Percentiles rank a stretch among this genome's conserved stretches.
Conservation (phyloP, 495 filamentous ascomycete genomes). For the Bacidia rubella region DNA sequence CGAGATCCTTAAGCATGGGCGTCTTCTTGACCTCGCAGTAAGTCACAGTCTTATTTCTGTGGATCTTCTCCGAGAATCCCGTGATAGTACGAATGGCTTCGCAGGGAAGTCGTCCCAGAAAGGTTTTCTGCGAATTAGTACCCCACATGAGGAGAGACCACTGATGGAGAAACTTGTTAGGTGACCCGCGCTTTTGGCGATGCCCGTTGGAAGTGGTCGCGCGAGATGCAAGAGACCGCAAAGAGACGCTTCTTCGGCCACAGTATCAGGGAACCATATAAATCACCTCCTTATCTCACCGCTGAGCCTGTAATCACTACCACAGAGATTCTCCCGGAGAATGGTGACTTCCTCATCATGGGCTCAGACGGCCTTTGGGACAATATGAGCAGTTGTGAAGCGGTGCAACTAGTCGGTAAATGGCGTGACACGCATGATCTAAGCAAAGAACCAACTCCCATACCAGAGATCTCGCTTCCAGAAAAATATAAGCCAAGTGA, state of each 20-base stretch:
- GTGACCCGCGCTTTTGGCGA: slow-evolving; percentile 53
- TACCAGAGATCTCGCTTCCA: not conserved
- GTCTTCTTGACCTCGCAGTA: slow-evolving; percentile 42
- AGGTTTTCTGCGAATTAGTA: too few relatives aligned
- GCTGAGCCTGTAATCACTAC: slow-evolving; percentile 50
- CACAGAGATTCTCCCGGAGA: slow-evolving; percentile 32
- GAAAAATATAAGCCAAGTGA: not conserved
- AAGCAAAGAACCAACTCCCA: not conserved
- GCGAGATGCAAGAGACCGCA: slow-evolving; percentile 30
- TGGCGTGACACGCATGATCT: slow-evolving; percentile 34
- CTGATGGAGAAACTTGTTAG: too few relatives aligned
- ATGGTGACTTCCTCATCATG: slow-evolving; percentile 46
- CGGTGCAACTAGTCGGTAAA: slow-evolving; percentile 40
- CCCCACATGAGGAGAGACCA: too few relatives aligned
- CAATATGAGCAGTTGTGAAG: slow-evolving; percentile 41
- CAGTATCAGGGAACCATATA: slow-evolving; percentile 26
- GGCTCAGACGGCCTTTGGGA: slow-evolving; percentile 57
- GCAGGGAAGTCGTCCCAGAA: too few relatives aligned
- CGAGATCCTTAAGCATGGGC: slow-evolving; percentile 37
- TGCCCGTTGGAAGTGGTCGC: slow-evolving; percentile 47
- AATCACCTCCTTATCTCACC: slow-evolving; percentile 51
- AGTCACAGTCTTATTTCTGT: too few relatives aligned
- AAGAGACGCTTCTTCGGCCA: slow-evolving; percentile 35
- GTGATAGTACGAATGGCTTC: too few relatives aligned
- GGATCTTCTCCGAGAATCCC: too few relatives aligned